Evolutionary conservation across 1,284 basidiomycete species (phyloP), one percentile per base, ranked within the genome.

Genomic region (Irpex sp.): DNA sequence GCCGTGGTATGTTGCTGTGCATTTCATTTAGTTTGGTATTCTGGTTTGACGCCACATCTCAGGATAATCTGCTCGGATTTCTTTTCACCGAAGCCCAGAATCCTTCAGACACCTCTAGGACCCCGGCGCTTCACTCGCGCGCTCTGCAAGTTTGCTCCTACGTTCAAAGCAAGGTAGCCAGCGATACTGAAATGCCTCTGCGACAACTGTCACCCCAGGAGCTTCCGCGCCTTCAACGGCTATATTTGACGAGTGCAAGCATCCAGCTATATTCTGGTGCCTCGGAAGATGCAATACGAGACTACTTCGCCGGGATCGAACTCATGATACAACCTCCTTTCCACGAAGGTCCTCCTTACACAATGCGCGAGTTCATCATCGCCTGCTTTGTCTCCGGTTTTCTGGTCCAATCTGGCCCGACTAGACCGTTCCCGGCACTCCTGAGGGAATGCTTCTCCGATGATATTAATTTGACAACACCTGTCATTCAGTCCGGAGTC

Each of bases 11-110:
- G 67, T 51, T n/a, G n/a, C 5, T n/a, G 11, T 19, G 5, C 26
- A 26, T 26, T 26, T 26, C 26, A 26, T 26, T 26, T 26, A 26
- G 26, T 26, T 26, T 26, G 26, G 26, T 26, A n/a, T 9, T 19
- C 8, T 26, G 15, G 57, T 46, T n/a, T 57, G 5, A 60, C 33
- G n/a, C 11, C 50, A 9, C 36, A 13, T 17, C 36, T 3, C 55
- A 73, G 72, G 72, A 73, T 46, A 71, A 71, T 54, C 59, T 73
- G 4, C 63, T 73, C 8, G 66, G 69, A 9, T 65, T 68, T 63
- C 64, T 70, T 4, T 68, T 73, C 57, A 60, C 63, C 4, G 62
- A 65, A 19, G 69, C 69, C 2, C 69, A 69, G 7, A 61, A 33
- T 50, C 54, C 67, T 0, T 35, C 31, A 2, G 63, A 66, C 49